Percentiles rank a stretch among this genome's conserved stretches.
Conservation (phyloP, 1,284 basidiomycete species). For the Afroboletus lepidellus region DNA sequence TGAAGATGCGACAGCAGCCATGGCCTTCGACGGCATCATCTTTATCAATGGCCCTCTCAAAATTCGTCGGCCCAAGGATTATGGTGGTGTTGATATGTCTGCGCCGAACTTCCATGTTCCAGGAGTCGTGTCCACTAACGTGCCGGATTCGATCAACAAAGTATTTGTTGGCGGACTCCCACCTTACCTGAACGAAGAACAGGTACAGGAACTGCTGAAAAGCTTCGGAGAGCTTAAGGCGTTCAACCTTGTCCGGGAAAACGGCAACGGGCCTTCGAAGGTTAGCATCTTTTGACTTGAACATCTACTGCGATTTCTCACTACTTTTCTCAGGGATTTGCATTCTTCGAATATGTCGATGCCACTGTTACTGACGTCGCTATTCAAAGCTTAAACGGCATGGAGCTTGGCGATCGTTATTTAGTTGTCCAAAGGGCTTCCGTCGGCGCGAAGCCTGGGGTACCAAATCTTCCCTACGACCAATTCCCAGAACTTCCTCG, state of each 20-base stretch:
- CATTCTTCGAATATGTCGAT: conserved; percentile 98
- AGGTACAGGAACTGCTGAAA: conserved; percentile 96
- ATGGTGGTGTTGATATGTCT: conserved; percentile 70
- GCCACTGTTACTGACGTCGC: conserved; percentile 88
- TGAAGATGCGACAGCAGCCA: conserved; percentile 93
- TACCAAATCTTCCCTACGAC: conserved; percentile 65
- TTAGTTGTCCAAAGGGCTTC: conserved; percentile 96
- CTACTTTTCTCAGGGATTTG: conserved; percentile 73
- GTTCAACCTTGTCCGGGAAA: conserved; percentile 97
- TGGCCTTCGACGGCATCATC: conserved; percentile 96
- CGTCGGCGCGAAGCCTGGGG: conserved; percentile 80
- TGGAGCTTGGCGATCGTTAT: conserved; percentile 96
- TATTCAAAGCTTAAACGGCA: conserved; percentile 93
- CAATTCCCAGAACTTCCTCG: conserved; percentile 75
- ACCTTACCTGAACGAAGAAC: conserved; percentile 93
- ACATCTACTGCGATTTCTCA: conserved; percentile 10
- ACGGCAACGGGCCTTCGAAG: conserved; percentile 86
- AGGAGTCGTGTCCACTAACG: conserved; percentile 93
- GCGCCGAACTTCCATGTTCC: conserved; percentile 78
- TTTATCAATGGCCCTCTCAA: conserved; percentile 91
- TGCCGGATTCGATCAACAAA: conserved; percentile 97
- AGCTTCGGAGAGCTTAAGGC: conserved; percentile 96
- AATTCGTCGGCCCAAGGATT: conserved; percentile 96
- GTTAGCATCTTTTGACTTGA: conserved; percentile 38
- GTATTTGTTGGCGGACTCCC: conserved; percentile 97